Base-by-base conservation (phyloP, 2,329 filamentous ascomycete species). In the Botrytis cinerea region DNA sequence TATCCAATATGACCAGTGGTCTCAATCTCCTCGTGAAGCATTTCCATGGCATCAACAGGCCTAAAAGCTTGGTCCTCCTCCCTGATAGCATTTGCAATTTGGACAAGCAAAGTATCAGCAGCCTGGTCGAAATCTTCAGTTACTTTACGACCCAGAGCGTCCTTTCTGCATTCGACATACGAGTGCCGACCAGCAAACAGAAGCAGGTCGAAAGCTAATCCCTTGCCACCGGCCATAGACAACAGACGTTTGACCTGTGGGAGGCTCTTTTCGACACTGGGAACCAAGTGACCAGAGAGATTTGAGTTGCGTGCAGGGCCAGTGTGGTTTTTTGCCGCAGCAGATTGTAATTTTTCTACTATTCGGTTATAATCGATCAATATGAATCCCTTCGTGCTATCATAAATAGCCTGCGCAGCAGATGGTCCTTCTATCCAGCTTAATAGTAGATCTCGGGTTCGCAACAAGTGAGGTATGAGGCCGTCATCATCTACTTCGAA, bases 1-100 rank as follows among this genome's bases (percentile, higher is more conserved):
- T 48, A 70, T 59, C 40, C 38, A 5, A 14, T 20, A 12, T 61
- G 16, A 14, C 22, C 28, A 4, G 38, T 59, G 22, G 40, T 46
- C 28, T 70, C 57, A 35, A 70, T 61, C 28, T 70, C 68, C 1
- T 70, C 68, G 2, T 25, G 12, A n/a, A 70, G 68, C 40, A 70
- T 70, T 46, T 46, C 68, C 68, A 61, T 60, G 25, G 51, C 68
- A 12, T 35, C 16, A 20, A 38, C 40, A 10, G 68, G 68, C 35
- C 40, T 70, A 32, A 70, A 70, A 46, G 12, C 38, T 28, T 40
- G 54, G 32, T 70, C 40, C 7, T 60, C 57, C 20, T 46, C 40
- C 35, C 9, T 70, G 8, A 61, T n/a, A 16, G 38, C 43, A 7
- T 46, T 43, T 20, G 22, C 18, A 8, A 61, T 62, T 46, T 70